These are phyloP conservation scores for Pestalotiopsis sp. DNA, from an alignment of 2,329 filamentous ascomycete genomes.

Conservation along the genomic window DNA sequence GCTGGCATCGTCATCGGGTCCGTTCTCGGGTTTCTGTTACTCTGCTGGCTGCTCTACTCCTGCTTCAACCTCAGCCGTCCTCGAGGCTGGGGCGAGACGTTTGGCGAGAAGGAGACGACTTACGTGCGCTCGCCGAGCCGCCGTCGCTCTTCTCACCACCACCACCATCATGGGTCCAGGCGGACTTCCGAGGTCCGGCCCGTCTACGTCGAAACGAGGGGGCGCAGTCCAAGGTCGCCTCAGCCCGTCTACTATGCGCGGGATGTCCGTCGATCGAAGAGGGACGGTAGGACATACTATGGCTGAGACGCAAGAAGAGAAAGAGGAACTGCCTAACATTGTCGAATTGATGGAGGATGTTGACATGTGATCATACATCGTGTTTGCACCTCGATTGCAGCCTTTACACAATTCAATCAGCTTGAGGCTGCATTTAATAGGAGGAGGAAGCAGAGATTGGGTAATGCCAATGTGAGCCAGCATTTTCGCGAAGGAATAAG, in stretches of 20 bases:
- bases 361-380: too few species aligned
- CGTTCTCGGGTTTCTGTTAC: slow-evolving; percentile 46
- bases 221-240: slow-evolving; percentile 4
- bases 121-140: background rate
- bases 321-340: background rate
- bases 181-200: slow-evolving; percentile 10
- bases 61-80: slow-evolving; percentile 42
- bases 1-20: slow-evolving; percentile 55
- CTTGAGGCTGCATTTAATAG: too few species aligned
- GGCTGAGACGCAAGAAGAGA: background rate
- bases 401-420: too few species aligned
- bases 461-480: too few species aligned
- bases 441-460: too few species aligned
- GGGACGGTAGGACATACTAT: slow-evolving; percentile 12
- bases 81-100: slow-evolving; percentile 27
- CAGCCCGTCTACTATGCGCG: slow-evolving; percentile 7
- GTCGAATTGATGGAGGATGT: too few species aligned
- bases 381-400: too few species aligned
- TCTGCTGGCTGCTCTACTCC: slow-evolving; percentile 50
- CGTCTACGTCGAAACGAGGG: slow-evolving; percentile 4
- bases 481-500: too few species aligned
- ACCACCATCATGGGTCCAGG: background rate
- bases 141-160: background rate
- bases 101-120: slow-evolving; percentile 25
- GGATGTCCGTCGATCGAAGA: background rate